phyloP scores from a whole-genome alignment of 75 land plant genomes.

The Cupressus sempervirens region DNA sequence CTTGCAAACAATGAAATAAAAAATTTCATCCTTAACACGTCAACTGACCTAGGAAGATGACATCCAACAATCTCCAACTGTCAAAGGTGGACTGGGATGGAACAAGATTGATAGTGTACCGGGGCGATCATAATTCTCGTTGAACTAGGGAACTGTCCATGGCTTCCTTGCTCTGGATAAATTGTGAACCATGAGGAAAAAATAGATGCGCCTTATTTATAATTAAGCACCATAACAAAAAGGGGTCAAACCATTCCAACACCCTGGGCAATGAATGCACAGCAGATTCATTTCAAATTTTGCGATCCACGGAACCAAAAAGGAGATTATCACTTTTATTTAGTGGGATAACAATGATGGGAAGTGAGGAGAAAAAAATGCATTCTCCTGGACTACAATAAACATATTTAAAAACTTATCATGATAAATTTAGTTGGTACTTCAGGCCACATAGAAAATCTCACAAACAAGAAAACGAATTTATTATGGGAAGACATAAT shows the following conservation, averaged over 20 bases:
- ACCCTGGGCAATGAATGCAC: neutral
- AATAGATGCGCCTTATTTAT: neutral
- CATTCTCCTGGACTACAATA: neutral
- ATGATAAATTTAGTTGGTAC: neutral
- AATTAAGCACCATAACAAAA: neutral
- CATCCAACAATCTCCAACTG: neutral
- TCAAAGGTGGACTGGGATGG: neutral
- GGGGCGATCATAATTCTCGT: neutral
- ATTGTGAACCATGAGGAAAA: neutral
- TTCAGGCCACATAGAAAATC: neutral
- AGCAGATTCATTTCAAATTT: neutral
- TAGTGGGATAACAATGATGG: neutral
- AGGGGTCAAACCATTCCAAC: neutral
- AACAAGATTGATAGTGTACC: neutral
- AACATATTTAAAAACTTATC: neutral
- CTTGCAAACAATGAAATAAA: neutral
- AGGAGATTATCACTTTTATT: neutral
- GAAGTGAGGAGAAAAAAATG: neutral
- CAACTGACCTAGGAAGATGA: neutral
- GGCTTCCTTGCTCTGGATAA: neutral
- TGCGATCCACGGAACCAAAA: neutral
- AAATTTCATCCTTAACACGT: neutral
- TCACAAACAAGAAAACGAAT: neutral
- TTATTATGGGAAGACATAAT: neutral
- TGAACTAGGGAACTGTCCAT: neutral